These are phyloP conservation scores for Cladophialophora immunda DNA, from an alignment of 2,329 filamentous ascomycete genomes.

Conservation along the genomic window DNA sequence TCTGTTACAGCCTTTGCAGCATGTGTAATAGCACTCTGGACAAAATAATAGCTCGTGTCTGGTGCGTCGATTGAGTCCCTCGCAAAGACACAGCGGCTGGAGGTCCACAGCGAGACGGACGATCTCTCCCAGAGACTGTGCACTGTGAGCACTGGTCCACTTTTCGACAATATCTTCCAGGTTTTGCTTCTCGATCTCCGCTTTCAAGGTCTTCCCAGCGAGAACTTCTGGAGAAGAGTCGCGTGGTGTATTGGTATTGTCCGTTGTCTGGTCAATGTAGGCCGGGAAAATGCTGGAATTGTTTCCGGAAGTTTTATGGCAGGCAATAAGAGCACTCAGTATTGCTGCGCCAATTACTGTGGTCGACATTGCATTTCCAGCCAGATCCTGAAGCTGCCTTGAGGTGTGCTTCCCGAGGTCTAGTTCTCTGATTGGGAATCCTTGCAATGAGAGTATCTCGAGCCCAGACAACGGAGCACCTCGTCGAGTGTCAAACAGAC, in stretches of 20 bases:
- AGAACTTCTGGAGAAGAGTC: background rate
- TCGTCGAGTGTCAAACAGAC: slow-evolving; percentile 67
- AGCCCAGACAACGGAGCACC: slow-evolving; percentile 68
- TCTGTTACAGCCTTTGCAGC: slow-evolving; percentile 33
- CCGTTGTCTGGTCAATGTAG: slow-evolving; percentile 3
- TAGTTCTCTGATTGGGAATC: slow-evolving; percentile 70
- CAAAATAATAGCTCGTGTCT: slow-evolving; percentile 37
- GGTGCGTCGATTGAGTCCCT: slow-evolving; percentile 56
- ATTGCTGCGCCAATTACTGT: slow-evolving; percentile 74
- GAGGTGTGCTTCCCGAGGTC: slow-evolving; percentile 71
- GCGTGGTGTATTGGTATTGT: background rate
- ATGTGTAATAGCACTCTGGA: slow-evolving; percentile 34
- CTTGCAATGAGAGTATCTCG: slow-evolving; percentile 73
- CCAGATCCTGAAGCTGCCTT: slow-evolving; percentile 71
- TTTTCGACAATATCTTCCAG: background rate
- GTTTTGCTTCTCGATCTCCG: background rate
- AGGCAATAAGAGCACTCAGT: slow-evolving; percentile 64
- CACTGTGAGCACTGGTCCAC: background rate
- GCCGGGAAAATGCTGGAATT: slow-evolving; percentile 19
- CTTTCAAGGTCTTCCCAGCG: background rate
- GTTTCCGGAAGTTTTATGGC: slow-evolving; percentile 31
- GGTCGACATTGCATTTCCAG: slow-evolving; percentile 81
- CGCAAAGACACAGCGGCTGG: slow-evolving; percentile 65
- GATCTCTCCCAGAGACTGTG: slow-evolving; percentile 9
- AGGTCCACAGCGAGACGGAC: slow-evolving; percentile 14